Evolutionary conservation across 257 asterid species (phyloP).

Genomic region (Mentha longifolia): DNA sequence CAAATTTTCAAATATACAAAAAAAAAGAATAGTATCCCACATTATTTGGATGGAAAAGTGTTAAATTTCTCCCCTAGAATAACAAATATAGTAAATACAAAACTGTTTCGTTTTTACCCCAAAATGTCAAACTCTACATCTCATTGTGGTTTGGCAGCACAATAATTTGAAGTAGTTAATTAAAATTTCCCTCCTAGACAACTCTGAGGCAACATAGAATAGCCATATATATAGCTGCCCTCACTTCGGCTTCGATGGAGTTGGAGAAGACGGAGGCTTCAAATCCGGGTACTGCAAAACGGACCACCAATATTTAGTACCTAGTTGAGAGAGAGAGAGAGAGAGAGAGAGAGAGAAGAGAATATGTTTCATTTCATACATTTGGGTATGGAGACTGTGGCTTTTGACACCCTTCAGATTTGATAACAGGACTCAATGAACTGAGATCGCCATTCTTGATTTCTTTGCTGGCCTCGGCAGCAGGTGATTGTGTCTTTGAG

Average conservation of each 20-base stretch:
- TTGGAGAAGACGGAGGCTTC: slow-evolving; percentile 89
- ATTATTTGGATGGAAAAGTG: slow-evolving; percentile 4
- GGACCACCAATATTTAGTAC: slow-evolving; percentile 25
- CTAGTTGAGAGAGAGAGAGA: slow-evolving; percentile 12
- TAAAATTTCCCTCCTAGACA: neutral
- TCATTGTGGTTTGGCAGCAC: neutral
- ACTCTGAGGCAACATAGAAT: neutral
- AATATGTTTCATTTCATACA: slow-evolving; percentile 54
- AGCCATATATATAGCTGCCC: neutral
- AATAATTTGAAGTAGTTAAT: neutral
- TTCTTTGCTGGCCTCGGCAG: slow-evolving; percentile 20
- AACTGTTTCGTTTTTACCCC: neutral
- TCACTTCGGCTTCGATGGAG: slow-evolving; percentile 80
- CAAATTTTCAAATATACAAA: neutral
- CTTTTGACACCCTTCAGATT: slow-evolving; percentile 41
- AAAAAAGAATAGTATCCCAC: neutral
- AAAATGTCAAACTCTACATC: slow-evolving; percentile 21
- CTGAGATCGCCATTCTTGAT: slow-evolving; percentile 38
- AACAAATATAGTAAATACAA: slow-evolving; percentile 4
- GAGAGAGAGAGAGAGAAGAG: slow-evolving; percentile 5
- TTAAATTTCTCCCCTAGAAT: neutral
- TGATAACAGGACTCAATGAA: slow-evolving; percentile 38
- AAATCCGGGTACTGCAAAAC: slow-evolving; percentile 81
- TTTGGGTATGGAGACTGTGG: slow-evolving; percentile 80
- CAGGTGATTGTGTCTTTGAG: slow-evolving; percentile 29